These are phyloP conservation scores for Claviceps arundinis DNA, from an alignment of 2,329 filamentous ascomycete genomes.

Conservation along the genomic window DNA sequence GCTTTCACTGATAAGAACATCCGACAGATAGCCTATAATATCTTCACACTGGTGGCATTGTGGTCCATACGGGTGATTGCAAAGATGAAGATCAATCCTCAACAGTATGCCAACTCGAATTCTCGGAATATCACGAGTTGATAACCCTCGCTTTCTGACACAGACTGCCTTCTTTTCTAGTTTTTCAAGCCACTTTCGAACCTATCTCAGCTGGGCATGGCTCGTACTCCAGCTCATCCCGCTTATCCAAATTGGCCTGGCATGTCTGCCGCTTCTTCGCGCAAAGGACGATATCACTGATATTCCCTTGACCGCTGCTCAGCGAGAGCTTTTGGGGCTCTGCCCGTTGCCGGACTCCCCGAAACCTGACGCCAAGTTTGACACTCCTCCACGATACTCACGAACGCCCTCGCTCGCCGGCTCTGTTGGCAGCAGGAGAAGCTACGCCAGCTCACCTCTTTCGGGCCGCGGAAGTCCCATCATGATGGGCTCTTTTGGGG, in stretches of 20 bases:
- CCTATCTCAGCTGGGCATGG: slow-evolving; percentile 31
- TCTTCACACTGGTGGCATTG: slow-evolving; percentile 29
- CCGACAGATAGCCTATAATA: slow-evolving; percentile 55
- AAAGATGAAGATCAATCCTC: slow-evolving; percentile 22
- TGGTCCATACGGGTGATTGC: slow-evolving; percentile 22
- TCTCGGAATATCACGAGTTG: neutral
- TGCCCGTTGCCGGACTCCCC: slow-evolving; percentile 49
- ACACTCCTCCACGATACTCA: slow-evolving; percentile 78
- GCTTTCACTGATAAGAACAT: slow-evolving; percentile 71
- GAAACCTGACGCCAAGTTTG: slow-evolving; percentile 56
- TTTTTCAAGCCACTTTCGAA: slow-evolving; percentile 17
- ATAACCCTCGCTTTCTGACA: neutral
- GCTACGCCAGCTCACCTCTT: slow-evolving; percentile 44
- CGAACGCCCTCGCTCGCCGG: slow-evolving; percentile 54
- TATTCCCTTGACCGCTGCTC: slow-evolving; percentile 65
- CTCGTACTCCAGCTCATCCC: slow-evolving; percentile 41
- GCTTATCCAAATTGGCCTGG: slow-evolving; percentile 56
- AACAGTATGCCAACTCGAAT: slow-evolving; percentile 20
- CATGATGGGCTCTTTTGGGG: slow-evolving; percentile 16
- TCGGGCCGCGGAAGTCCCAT: slow-evolving; percentile 41
- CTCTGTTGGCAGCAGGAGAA: slow-evolving; percentile 47
- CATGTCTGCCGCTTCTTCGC: slow-evolving; percentile 59
- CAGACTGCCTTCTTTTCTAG: slow-evolving; percentile 11
- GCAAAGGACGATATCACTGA: slow-evolving; percentile 68
- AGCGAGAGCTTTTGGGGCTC: slow-evolving; percentile 74